Evolutionary conservation across 1,284 basidiomycete species (phyloP).

Genomic region (Cryptococcus sp.): DNA sequence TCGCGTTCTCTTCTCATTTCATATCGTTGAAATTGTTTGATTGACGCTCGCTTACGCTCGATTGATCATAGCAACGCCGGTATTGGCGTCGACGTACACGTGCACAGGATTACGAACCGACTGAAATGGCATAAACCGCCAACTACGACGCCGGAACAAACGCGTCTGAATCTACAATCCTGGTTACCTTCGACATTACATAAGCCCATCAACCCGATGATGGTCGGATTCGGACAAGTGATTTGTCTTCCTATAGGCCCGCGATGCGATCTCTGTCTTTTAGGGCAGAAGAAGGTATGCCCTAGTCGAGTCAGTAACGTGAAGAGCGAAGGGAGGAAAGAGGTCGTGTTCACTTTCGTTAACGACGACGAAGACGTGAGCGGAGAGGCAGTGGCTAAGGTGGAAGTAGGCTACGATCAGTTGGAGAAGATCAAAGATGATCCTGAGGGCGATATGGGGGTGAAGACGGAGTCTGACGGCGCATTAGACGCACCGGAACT

Average conservation of each 20-base stretch:
- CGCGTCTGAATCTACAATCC: conserved; percentile 81
- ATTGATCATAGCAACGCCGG: conserved; percentile 69
- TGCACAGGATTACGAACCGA: conserved; percentile 90
- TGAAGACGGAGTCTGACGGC: conserved; percentile 14
- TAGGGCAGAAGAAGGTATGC: conserved; percentile 52
- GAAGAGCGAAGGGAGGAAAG: conserved; percentile 44
- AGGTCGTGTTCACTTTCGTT: conserved; percentile 57
- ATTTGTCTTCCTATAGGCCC: conserved; percentile 83
- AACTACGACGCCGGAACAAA: conserved; percentile 85
- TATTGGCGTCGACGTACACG: conserved; percentile 95
- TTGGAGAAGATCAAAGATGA: conserved; percentile 17
- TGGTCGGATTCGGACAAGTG: conserved; percentile 87
- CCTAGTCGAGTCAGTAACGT: conserved; percentile 48
- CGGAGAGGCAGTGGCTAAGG: conserved; percentile 23
- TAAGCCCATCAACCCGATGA: conserved; percentile 78
- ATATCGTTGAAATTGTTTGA: background rate
- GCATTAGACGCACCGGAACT: background rate
- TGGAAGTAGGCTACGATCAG: conserved; percentile 19
- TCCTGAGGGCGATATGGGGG: conserved; percentile 3
- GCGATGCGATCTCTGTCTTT: conserved; percentile 71
- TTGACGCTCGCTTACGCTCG: too few relatives aligned
- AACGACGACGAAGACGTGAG: conserved; percentile 59
- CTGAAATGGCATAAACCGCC: conserved; percentile 84
- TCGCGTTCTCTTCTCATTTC: conserved; percentile 1
- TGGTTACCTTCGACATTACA: conserved; percentile 83